Evolutionary conservation across 83 land plant genomes (phyloP), one percentile per base, ranked within the genome.

Genomic region (Thuja plicata): DNA sequence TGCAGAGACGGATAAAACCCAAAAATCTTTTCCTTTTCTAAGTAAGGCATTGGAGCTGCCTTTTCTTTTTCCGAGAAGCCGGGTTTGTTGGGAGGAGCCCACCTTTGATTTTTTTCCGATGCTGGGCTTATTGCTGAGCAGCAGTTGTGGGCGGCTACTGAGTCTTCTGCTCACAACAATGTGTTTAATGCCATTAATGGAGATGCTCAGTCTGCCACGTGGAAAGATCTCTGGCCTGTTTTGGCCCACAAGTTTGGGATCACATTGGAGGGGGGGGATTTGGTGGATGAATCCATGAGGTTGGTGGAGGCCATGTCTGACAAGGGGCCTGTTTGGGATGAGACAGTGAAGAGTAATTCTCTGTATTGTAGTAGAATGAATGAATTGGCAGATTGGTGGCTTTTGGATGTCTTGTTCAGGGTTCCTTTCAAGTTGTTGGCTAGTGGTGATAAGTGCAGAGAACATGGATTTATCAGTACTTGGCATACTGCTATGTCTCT

Each of bases 171-270:
- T 40, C 48, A 71, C 1, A 92, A 93, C 15, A 74, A 96, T 34
- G 93, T 94, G 17, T 94, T 95, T 88, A 95, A 95, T 79, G 87
- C 90, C 12, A 83, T 90, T 45, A 95, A 94, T 60, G 94, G 94
- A 17, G 41, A 89, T 12, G n/a, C 73, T 1, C 70, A 54, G 19
- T 54, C 85, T 8, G 93, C 92, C 92, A 89, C 90, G 24, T 96
- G 97, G 97, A 94, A 89, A 82, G 88, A 92, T 87, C 90, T 96
- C 1, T 96, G 97, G 97, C 90, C 93, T 32, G 85, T 86, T 13
- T 45, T 95, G 45, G 95, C 90, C 35, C 84, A 62, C 60, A 92
- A 89, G 86, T 89, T 95, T 38, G 91, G 88, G 3, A 80, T 94
- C 27, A 74, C 37, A 15, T 54, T 54, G 3, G 19, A 54, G 15